Base-by-base conservation (phyloP, 139 green algal species). In the Picochlorum sp. region DNA sequence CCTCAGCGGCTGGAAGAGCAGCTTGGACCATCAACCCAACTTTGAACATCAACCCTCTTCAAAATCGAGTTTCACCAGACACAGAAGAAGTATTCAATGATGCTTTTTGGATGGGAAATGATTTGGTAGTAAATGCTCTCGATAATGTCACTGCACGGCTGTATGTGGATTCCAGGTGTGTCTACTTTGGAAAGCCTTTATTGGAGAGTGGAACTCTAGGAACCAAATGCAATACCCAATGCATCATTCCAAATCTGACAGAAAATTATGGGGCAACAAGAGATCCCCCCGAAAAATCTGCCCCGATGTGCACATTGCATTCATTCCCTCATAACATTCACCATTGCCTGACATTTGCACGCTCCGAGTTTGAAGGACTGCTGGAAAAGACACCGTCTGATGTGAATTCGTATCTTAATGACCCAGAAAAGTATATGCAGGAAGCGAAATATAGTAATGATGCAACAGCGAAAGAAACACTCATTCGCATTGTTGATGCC, bases 241-340 rank as follows among this genome's bases (percentile, higher is more conserved):
- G 79, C 40, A 84, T 95, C 10, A 78, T 98, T 25, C 93, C 92
- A 0, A 55, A 73, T 18, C 29, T 95, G 20, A 99, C 93, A 12
- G 93, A 99, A 68, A 98, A 99, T 81, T 98, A 98, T 65, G 91
- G 85, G 25, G 85, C 85, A 3, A 83, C 68, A 24, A 63, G 90
- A 10, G 90, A 96, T 65, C 89, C 89, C 2, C 89, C 89, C 0
- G 89, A 96, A 73, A 94, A 92, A 77, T 81, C 95, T 73, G 90
- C 93, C 9, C 93, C 93, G 33, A 99, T 99, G 93, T 99, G 93
- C 79, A 99, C 93, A 1, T 59, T 99, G 50, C 93, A 99, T 83
- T 94, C 81, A 57, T 99, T 99, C 84, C 93, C 93, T 22, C 93
- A 98, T 84, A 99, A 97, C 80, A 99, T 99, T 73, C 86, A 97